Conservation (phyloP, 495 filamentous ascomycete genomes). For the Tuber melanosporum region DNA sequence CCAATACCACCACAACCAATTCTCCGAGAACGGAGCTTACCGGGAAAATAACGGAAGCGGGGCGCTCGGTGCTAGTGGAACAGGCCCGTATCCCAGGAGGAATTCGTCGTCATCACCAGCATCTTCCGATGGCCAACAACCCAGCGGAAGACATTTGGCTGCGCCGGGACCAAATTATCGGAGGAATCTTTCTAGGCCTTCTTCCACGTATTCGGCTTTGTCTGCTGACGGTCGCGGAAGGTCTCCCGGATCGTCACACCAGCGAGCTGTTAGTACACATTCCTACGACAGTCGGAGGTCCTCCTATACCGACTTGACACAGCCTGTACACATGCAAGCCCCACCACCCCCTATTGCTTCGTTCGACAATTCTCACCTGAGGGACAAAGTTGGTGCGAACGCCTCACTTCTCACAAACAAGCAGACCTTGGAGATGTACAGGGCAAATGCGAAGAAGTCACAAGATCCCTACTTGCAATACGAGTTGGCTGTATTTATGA, state of each 20-base stretch:
- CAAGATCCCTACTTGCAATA: constrained; percentile 83
- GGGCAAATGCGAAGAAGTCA: constrained; percentile 92
- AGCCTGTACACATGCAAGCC: constrained; percentile 81
- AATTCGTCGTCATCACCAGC: constrained; percentile 37
- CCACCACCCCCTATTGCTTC: constrained; percentile 64
- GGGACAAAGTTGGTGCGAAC: constrained; percentile 72
- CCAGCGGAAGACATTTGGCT: constrained; percentile 23
- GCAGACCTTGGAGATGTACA: constrained; percentile 95
- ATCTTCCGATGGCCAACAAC: constrained; percentile 21
- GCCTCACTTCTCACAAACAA: constrained; percentile 81
- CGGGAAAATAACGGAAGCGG: constrained; percentile 19
- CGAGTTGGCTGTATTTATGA: constrained; percentile 90
- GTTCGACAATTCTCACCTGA: constrained; percentile 70
- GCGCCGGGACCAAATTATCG: constrained; percentile 28
- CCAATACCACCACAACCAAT: constrained; percentile 52
- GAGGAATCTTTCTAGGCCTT: constrained; percentile 26
- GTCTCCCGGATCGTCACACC: constrained; percentile 31
- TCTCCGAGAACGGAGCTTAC: constrained; percentile 9
- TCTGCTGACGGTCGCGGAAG: constrained; percentile 29
- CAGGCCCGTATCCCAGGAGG: constrained; percentile 23
- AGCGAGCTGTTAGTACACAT: constrained; percentile 45
- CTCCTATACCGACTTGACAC: constrained; percentile 81
- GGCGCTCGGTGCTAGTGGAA: constrained; percentile 10
- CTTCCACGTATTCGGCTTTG: constrained; percentile 35
- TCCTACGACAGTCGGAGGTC: constrained; percentile 71